Conservation (phyloP, 257 asterid species). For the Fraxinus anomala region DNA sequence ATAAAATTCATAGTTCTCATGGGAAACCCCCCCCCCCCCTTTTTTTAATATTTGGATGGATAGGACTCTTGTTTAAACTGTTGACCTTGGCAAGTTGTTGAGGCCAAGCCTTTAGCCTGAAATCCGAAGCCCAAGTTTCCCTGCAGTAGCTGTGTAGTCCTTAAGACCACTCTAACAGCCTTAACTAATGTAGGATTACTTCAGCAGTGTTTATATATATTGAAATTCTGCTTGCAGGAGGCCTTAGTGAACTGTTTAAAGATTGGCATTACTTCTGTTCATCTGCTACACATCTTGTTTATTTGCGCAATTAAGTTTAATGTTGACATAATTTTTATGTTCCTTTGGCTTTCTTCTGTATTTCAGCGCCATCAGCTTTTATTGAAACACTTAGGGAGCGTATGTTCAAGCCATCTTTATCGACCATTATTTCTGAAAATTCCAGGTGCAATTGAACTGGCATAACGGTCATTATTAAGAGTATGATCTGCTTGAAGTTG, state of each 20-base stretch:
- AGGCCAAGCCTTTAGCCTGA: background rate
- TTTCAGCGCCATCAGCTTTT: conserved; percentile 83
- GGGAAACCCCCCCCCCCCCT: background rate
- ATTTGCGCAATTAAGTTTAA: conserved; percentile 20
- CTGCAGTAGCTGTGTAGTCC: conserved; percentile 6
- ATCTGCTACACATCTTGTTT: background rate
- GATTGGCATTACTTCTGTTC: background rate
- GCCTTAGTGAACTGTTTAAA: background rate
- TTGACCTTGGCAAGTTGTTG: conserved; percentile 1
- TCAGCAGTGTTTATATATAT: background rate
- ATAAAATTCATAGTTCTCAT: conserved; percentile 6
- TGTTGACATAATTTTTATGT: conserved; percentile 1
- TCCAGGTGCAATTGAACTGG: conserved; percentile 49
- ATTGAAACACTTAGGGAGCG: conserved; percentile 89
- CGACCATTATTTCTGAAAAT: conserved; percentile 70
- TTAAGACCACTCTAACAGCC: conserved; percentile 7
- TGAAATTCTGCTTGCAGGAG: background rate
- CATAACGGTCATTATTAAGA: conserved; percentile 19
- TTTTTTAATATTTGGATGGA: background rate
- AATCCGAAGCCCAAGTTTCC: conserved; percentile 2
- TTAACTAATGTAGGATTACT: conserved; percentile 7
- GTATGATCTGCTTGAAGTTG: conserved; percentile 15
- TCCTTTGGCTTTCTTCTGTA: conserved; percentile 22
- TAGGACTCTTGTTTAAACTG: background rate
- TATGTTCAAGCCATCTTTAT: conserved; percentile 91